Base-by-base conservation (phyloP, 2,329 filamentous ascomycete species). In the Apiospora hydei region DNA sequence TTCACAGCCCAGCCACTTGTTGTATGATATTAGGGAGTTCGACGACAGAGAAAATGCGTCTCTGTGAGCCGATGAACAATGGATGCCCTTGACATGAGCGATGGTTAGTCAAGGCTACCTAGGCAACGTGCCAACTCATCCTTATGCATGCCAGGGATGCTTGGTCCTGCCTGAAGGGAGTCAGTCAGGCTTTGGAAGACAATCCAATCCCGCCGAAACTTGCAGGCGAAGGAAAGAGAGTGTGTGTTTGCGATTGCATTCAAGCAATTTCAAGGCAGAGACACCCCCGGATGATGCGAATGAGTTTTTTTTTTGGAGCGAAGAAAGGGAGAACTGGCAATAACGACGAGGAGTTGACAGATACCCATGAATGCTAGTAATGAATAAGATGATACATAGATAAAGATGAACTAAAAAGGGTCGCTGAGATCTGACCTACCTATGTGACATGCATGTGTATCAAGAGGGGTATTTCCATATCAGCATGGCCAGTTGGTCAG, bases 141-240 rank as follows among this genome's bases (percentile, higher is more conserved):
- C 14, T 61, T 61, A 61, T 38, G 53, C 30, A 21, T 38, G 53
- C 53, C 53, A 61, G 53, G 53, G 53, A 61, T 61, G 30, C 53
- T 61, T 38, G 53, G 53, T 30, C 18, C 30, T 38, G 53, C 16
- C 53, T 61, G 4, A 61, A 61, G 53, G 53, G 53, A 34, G 30
- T 21, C 14, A 53, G 24, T 34, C 18, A 38, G 53, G 30, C 53
- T 61, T 61, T 11, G 30, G 7, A 61, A 34, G 30, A 38, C 53
- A 61, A 61, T 21, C 5, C 30, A 61, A 61, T 34, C 7, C 30
- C 16, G 26, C 51, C 51, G 26, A 18, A 26, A 34, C 51, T 57
- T 57, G 26, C 51, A 34, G 26, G 26, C 51, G 26, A 18, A 18
- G 13, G 11, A 57, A 4, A 34, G 26, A 34, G 13, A 30, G 26